phyloP scores from a whole-genome alignment of 164 flowering plant genomes.

The Berberis vulgaris region DNA sequence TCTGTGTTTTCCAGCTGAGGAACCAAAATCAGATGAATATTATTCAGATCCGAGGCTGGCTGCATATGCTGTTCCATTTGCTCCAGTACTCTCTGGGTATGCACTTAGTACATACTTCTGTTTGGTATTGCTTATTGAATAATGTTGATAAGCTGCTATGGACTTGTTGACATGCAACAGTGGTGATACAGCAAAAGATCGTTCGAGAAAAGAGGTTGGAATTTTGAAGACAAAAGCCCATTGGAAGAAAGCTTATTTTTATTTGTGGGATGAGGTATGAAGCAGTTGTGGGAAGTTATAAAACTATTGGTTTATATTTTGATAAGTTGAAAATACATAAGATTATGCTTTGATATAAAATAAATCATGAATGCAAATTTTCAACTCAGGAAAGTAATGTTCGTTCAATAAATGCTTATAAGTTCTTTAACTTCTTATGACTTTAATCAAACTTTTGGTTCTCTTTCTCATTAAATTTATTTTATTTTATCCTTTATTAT shows the following conservation, averaged over 20 bases:
- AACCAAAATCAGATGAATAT: slow-evolving; percentile 91
- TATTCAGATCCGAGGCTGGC: slow-evolving; percentile 83
- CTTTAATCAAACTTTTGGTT: no score
- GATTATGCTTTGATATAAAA: no score
- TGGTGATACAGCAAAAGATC: slow-evolving; percentile 48
- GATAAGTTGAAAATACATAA: neutral
- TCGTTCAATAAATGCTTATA: no score
- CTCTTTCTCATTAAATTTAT: no score
- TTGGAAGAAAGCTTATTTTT: slow-evolving; percentile 95
- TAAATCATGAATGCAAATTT: no score
- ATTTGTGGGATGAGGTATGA: slow-evolving; percentile 96
- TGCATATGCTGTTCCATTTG: slow-evolving; percentile 90
- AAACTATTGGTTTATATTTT: neutral
- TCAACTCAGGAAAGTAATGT: no score
- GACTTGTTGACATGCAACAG: slow-evolving; percentile 34
- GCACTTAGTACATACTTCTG: slow-evolving; percentile 4
- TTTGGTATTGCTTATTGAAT: slow-evolving; percentile 4
- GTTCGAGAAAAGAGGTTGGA: slow-evolving; percentile 67
- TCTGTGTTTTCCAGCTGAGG: slow-evolving; percentile 41
- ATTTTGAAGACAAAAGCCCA: slow-evolving; percentile 68
- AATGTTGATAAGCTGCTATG: slow-evolving; percentile 16
- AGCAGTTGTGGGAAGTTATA: no score
- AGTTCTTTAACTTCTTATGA: no score
- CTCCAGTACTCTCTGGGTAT: slow-evolving; percentile 62
- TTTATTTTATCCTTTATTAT: no score